A percentile compares a stretch with the other conserved stretches of the same genome.
These are phyloP conservation scores for Triadica sebifera DNA, from an alignment of 345 rosid species.

Conservation along the genomic window DNA sequence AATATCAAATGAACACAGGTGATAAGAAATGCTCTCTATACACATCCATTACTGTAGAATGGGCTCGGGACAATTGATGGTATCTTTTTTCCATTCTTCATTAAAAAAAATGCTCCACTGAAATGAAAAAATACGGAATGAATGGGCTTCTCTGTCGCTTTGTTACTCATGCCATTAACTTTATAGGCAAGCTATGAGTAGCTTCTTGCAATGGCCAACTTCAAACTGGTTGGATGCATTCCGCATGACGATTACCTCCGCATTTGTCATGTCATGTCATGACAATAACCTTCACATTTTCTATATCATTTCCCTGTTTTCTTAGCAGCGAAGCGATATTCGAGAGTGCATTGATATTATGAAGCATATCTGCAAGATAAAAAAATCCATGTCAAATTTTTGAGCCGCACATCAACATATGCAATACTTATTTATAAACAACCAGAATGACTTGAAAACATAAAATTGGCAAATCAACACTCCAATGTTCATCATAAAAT, in stretches of 20 bases:
- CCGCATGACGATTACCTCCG: neutral
- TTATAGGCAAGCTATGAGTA: neutral
- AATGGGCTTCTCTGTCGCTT: neutral
- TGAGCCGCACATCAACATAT: neutral
- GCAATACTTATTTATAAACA: neutral
- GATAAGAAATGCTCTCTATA: neutral
- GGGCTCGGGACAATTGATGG: neutral
- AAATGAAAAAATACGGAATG: neutral
- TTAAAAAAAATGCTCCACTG: neutral
- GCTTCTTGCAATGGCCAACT: neutral
- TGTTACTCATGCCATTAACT: neutral
- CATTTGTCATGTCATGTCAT: neutral
- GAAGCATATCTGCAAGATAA: neutral
- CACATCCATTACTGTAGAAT: conserved; percentile 13
- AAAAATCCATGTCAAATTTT: too few relatives aligned
- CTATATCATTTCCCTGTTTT: neutral
- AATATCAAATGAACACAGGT: too few relatives aligned
- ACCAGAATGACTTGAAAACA: neutral
- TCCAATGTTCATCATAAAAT: neutral
- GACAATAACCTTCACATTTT: too few relatives aligned
- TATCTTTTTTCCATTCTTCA: neutral
- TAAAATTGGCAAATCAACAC: neutral
- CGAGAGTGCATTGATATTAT: neutral
- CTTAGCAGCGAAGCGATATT: neutral
- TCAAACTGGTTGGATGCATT: neutral